Percentiles rank a stretch among this genome's conserved stretches.
Evolutionary conservation across 176 grass and related monocot species (phyloP).

Genomic region (Bromus sterilis): DNA sequence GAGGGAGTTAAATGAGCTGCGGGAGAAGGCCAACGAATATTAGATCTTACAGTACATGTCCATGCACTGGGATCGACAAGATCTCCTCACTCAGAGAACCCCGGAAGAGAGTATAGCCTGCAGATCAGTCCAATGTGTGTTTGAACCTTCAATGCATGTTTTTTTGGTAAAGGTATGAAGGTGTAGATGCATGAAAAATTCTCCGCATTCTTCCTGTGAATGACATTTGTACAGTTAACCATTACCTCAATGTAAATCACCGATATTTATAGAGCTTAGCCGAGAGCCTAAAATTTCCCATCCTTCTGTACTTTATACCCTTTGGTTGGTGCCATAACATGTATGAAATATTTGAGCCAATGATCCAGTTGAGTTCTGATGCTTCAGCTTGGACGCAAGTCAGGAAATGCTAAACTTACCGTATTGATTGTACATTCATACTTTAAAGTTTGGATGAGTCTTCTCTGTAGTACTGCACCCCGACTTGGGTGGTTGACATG

Average conservation of each 20-base stretch:
- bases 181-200: background rate
- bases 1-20: constrained; percentile 77
- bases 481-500: too few relatives aligned
- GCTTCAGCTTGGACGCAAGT: background rate
- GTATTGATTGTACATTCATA: background rate
- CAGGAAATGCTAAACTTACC: background rate
- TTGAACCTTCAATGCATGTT: background rate
- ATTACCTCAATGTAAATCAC: constrained; percentile 24
- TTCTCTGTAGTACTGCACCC: too few relatives aligned
- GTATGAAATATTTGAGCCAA: background rate
- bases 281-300: background rate
- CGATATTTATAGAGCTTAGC: background rate
- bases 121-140: background rate
- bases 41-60: constrained; percentile 9
- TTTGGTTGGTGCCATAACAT: background rate
- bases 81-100: background rate
- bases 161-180: constrained; percentile 8
- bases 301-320: background rate
- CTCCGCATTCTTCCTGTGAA: constrained; percentile 8
- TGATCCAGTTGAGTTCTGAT: background rate
- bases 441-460: background rate
- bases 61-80: background rate
- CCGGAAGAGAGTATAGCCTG: constrained; percentile 6
- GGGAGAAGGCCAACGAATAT: constrained; percentile 78
- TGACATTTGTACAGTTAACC: constrained; percentile 41